Conservation (phyloP, 495 filamentous ascomycete species). For the Mytilinidion resinicola region DNA sequence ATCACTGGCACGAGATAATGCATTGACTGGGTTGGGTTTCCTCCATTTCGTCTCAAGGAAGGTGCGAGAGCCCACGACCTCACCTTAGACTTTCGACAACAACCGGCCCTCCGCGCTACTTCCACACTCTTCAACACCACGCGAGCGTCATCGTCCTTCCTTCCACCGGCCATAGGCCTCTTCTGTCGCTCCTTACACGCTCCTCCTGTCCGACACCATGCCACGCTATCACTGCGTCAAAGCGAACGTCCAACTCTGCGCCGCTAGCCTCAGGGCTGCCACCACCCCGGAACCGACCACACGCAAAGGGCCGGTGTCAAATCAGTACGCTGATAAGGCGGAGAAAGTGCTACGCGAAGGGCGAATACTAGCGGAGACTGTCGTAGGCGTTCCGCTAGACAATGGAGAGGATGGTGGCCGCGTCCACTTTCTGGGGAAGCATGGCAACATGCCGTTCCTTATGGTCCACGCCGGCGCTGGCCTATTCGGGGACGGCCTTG, state of each 20-base stretch:
- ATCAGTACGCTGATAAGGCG: not conserved
- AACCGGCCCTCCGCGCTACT: too few species aligned
- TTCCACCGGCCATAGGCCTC: too few species aligned
- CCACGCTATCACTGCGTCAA: constrained; percentile 9
- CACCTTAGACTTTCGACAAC: too few species aligned
- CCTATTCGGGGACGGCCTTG: constrained; percentile 7
- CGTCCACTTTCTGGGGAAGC: constrained; percentile 12
- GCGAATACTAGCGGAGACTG: constrained; percentile 5
- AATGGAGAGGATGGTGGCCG: not conserved
- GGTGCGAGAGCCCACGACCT: too few species aligned
- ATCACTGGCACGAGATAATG: too few species aligned
- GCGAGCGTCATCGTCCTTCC: too few species aligned
- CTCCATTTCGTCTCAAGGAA: too few species aligned
- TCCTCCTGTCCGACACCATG: not conserved
- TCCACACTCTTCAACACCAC: too few species aligned
- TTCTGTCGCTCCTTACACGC: too few species aligned
- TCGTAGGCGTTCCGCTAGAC: constrained; percentile 8
- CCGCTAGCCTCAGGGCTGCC: constrained; percentile 10
- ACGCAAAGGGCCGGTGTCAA: not conserved
- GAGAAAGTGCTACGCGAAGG: constrained; percentile 6
- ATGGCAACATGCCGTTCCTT: constrained; percentile 16
- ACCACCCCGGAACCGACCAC: constrained; percentile 2
- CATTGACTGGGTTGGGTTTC: too few species aligned
- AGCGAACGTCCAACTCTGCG: constrained; percentile 12
- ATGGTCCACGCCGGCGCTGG: constrained; percentile 27